Evolutionary conservation across 345 rosid species (phyloP), one percentile per base, ranked within the genome.

Genomic region (Ceriops decandra): DNA sequence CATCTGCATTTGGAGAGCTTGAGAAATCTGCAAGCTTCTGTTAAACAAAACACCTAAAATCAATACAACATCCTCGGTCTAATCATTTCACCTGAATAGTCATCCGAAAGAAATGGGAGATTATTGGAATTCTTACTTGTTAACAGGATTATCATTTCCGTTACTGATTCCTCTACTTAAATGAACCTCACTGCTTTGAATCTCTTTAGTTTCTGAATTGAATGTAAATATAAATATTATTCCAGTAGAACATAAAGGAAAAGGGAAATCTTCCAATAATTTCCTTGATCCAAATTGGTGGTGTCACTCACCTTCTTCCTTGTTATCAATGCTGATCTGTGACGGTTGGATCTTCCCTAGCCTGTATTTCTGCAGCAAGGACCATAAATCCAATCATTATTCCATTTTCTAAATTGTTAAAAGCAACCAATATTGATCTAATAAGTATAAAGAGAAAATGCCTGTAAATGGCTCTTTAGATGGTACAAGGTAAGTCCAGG

Each of bases 401-500:
- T 68, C 4, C 11, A 3, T 70, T 59, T 61, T 57, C 64, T 46
- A 31, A 20, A 26, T 24, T 31, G 27, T n/a, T 28, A 64, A 54
- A 52, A 52, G 22, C 33, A 57, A 61, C 64, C 67, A 36, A 62
- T 31, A 71, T 33, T 32, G 46, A 61, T 30, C 56, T 52, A 63
- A 47, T 71, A 22, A 65, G 8, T 46, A 52, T 19, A 30, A 51
- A 61, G 62, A 17, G 65, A 68, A 52, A 67, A 62, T 75, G 81
- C 98, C 88, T 90, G 98, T 76, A 95, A 82, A 85, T 95, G 97
- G 75, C 97, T 95, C 84, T 95, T 95, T 27, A 95, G 85, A 76
- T 95, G 99, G 79, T 91, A 95, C 80, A 95, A 70, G 64, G 97
- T 95, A 62, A 95, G 92, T 16, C 93, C 97, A 75, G 95, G 83